Evolutionary conservation across 441 rosid genomes (phyloP).

Genomic region (Gossypium gossypioides): DNA sequence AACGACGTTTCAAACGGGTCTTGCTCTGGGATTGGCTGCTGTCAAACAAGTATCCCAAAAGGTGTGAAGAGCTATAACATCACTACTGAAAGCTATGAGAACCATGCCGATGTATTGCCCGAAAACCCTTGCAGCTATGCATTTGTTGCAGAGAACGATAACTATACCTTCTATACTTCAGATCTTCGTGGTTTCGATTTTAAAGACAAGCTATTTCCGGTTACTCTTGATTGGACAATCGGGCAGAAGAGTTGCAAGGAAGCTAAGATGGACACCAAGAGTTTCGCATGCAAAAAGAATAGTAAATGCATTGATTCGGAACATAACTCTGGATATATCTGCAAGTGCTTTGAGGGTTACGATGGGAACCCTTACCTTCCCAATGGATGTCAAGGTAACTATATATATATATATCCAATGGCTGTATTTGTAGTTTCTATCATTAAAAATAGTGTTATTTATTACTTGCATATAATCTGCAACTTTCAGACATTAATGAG

Average conservation of each 20-base stretch:
- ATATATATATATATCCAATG: not conserved
- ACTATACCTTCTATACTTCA: not conserved
- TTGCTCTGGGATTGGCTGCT: too few relatives aligned
- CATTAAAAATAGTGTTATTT: not conserved
- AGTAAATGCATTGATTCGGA: not conserved
- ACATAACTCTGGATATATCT: not conserved
- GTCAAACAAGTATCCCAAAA: too few relatives aligned
- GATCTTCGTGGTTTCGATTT: not conserved
- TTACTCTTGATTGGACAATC: not conserved
- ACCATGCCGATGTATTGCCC: not conserved
- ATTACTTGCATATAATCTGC: not conserved
- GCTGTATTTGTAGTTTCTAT: not conserved
- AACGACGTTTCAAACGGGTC: too few relatives aligned
- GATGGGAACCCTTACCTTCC: not conserved
- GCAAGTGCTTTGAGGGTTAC: not conserved
- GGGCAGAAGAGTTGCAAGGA: not conserved
- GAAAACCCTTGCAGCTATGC: not conserved
- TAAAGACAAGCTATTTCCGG: not conserved
- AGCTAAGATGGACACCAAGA: not conserved
- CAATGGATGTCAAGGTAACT: not conserved
- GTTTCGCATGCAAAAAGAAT: not conserved
- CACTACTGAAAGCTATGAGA: not conserved
- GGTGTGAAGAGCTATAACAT: not conserved
- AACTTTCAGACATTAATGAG: not conserved
- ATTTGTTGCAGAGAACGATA: not conserved